These are phyloP conservation scores for Juglanconis oblonga DNA, from an alignment of 2,329 filamentous ascomycete genomes.

Conservation along the genomic window DNA sequence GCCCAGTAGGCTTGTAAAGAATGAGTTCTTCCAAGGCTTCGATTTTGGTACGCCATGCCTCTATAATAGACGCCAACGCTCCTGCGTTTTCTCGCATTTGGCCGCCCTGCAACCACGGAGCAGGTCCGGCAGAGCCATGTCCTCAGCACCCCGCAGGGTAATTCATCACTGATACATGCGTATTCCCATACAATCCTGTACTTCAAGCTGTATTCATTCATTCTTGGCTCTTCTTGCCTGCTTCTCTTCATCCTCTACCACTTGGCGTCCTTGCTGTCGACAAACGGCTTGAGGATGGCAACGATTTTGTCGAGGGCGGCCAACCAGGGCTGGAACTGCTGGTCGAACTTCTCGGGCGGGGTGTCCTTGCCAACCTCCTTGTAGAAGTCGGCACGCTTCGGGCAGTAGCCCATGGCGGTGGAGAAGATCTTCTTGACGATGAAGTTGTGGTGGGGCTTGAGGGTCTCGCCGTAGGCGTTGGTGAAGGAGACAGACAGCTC, in stretches of 20 bases:
- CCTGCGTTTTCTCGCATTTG: background rate
- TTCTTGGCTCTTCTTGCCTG: background rate
- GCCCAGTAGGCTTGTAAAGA: background rate
- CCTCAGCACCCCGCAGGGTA: background rate
- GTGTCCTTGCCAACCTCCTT: constrained; percentile 70
- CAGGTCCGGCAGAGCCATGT: background rate
- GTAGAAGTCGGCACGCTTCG: constrained; percentile 93
- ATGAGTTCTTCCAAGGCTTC: background rate
- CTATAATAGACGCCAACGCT: background rate
- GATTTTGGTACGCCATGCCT: background rate
- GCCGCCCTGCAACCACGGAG: background rate
- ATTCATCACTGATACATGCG: background rate
- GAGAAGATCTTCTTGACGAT: constrained; percentile 89
- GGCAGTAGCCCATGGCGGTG: constrained; percentile 88
- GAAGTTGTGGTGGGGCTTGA: constrained; percentile 90
- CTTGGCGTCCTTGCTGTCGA: constrained; percentile 55
- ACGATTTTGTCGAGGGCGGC: constrained; percentile 75
- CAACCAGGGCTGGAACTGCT: constrained; percentile 69
- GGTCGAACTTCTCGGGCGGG: constrained; percentile 54
- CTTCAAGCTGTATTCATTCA: background rate
- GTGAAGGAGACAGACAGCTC: constrained; percentile 89
- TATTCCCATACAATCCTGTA: background rate
- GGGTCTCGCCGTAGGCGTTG: constrained; percentile 75
- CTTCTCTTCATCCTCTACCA: constrained; percentile 38
- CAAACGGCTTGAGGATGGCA: constrained; percentile 65